Conservation (phyloP, 345 rosid genomes). For the Salix exigua region DNA sequence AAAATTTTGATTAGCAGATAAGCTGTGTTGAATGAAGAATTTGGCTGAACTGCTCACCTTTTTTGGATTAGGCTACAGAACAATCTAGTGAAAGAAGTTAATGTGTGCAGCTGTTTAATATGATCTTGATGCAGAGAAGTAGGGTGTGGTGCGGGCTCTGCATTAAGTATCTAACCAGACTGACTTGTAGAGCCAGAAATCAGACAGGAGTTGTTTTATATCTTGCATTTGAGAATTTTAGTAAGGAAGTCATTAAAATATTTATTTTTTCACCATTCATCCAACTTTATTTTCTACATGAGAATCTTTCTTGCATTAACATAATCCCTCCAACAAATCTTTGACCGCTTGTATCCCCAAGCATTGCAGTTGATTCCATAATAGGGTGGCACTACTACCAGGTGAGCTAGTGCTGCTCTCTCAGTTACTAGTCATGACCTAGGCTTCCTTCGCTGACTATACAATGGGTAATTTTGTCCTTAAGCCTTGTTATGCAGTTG, state of each 20-base stretch:
- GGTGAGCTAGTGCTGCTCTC: slow-evolving; percentile 35
- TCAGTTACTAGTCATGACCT: slow-evolving; percentile 43
- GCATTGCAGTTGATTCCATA: slow-evolving; percentile 46
- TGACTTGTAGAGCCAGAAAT: slow-evolving; percentile 47
- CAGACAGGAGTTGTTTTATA: slow-evolving; percentile 40
- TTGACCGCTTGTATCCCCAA: slow-evolving; percentile 32
- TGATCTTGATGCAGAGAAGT: slow-evolving; percentile 68
- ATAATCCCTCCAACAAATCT: slow-evolving; percentile 21
- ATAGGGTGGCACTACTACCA: slow-evolving; percentile 34
- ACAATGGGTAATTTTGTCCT: slow-evolving; percentile 25
- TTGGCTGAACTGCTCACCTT: slow-evolving; percentile 6
- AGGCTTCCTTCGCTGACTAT: slow-evolving; percentile 36
- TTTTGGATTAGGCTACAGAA: slow-evolving; percentile 19
- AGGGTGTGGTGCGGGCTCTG: slow-evolving; percentile 57
- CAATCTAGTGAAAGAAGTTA: slow-evolving; percentile 34
- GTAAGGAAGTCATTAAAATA: slow-evolving; percentile 32
- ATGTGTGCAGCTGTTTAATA: slow-evolving; percentile 40
- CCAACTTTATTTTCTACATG: slow-evolving; percentile 15
- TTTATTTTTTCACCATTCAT: slow-evolving; percentile 15
- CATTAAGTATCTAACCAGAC: slow-evolving; percentile 59
- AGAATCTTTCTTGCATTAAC: slow-evolving; percentile 35
- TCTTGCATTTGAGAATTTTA: slow-evolving; percentile 49
- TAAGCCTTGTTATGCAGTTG: slow-evolving; percentile 8
- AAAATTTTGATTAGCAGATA: slow-evolving; percentile 4
- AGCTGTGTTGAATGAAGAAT: slow-evolving; percentile 6